Conservation (phyloP, 2,329 filamentous ascomycete species). For the Nigrospora osmanthi region DNA sequence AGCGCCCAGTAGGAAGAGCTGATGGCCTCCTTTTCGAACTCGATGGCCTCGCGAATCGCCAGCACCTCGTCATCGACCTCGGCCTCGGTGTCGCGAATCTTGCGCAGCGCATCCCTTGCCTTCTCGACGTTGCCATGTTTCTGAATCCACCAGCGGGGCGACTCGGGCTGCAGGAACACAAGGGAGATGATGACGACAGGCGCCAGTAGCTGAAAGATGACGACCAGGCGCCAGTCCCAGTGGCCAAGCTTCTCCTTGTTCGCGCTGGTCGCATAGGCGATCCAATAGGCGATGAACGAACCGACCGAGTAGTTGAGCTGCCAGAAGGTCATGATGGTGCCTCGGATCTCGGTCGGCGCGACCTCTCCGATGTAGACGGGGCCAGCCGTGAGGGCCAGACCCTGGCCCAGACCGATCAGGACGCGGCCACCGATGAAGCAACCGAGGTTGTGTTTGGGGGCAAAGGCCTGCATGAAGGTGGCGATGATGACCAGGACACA, state of each 20-base stretch:
- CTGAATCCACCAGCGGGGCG: constrained; percentile 62
- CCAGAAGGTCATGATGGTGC: constrained; percentile 63
- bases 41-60: constrained; percentile 58
- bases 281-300: constrained; percentile 57
- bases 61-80: constrained; percentile 61
- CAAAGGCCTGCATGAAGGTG: constrained; percentile 61
- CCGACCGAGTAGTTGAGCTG: constrained; percentile 61
- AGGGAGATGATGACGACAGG: constrained; percentile 53
- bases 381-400: constrained; percentile 58
- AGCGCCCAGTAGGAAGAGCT: constrained; percentile 55
- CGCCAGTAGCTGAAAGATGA: constrained; percentile 66
- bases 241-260: constrained; percentile 49
- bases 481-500: constrained; percentile 58
- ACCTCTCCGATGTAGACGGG: constrained; percentile 67
- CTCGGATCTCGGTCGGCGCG: constrained; percentile 55
- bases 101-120: constrained; percentile 49
- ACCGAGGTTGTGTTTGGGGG: constrained; percentile 51
- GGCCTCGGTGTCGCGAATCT: constrained; percentile 55
- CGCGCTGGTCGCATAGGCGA: constrained; percentile 55
- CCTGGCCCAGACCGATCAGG: constrained; percentile 63
- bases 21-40: constrained; percentile 65
- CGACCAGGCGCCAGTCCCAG: constrained; percentile 68
- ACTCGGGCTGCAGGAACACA: constrained; percentile 60
- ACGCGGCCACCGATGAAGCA: constrained; percentile 63
- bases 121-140: constrained; percentile 49